phyloP scores from a whole-genome alignment of 2,329 filamentous ascomycete genomes.

The Alternaria brassicae region DNA sequence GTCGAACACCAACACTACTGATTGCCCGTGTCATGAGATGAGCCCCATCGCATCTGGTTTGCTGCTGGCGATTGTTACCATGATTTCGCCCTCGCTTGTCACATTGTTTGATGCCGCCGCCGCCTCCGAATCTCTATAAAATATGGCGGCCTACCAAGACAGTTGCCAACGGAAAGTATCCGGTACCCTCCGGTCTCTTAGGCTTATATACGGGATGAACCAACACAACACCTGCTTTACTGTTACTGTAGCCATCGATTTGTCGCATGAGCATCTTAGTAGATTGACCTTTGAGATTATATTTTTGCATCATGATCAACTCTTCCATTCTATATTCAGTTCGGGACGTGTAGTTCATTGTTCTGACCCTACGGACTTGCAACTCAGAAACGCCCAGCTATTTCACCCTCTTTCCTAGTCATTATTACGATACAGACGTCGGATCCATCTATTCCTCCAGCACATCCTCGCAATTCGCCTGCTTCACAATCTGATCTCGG shows the following conservation, averaged over 20 bases:
- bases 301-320: background rate
- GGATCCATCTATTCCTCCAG: background rate
- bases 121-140: too few species aligned
- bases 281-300: background rate
- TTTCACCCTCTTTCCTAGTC: background rate
- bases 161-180: too few species aligned
- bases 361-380: background rate
- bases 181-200: background rate
- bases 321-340: background rate
- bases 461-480: conserved; percentile 20
- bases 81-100: background rate
- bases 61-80: background rate
- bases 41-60: background rate
- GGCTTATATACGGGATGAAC: background rate
- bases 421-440: too few species aligned
- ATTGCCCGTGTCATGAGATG: background rate
- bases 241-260: background rate
- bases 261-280: background rate
- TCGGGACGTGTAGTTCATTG: background rate
- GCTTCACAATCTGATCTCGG: background rate
- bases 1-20: background rate
- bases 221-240: background rate
- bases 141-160: too few species aligned
- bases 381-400: background rate
- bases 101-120: too few species aligned